These are phyloP conservation scores for Juglanconis juglandina DNA, from an alignment of 2,329 filamentous ascomycete species.

Conservation along the genomic window DNA sequence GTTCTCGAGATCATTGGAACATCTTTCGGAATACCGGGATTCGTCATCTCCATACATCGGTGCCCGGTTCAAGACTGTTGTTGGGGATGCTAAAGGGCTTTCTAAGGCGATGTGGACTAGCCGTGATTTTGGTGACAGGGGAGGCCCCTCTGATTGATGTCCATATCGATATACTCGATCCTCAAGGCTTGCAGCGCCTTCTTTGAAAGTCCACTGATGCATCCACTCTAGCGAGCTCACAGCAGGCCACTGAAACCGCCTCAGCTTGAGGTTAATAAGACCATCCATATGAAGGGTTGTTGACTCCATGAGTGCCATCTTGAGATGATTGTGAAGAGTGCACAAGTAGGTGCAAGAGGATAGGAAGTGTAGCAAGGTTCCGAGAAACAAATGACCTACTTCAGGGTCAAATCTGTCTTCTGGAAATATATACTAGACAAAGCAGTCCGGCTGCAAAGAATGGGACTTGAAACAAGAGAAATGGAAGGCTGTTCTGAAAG, in stretches of 20 bases:
- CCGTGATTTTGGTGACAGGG: background rate
- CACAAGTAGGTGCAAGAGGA: background rate
- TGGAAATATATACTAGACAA: background rate
- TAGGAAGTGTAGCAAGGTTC: background rate
- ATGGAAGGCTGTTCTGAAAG: no score
- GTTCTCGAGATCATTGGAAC: no score
- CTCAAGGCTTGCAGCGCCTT: constrained; percentile 4
- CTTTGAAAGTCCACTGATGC: constrained; percentile 5
- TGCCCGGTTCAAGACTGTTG: background rate
- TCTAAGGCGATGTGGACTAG: background rate
- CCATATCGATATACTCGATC: background rate
- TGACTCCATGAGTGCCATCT: background rate
- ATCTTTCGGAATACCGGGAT: background rate
- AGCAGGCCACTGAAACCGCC: background rate
- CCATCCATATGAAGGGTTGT: background rate
- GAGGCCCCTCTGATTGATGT: background rate
- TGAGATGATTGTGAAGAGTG: background rate
- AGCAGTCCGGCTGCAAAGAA: background rate
- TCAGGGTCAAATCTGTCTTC: background rate
- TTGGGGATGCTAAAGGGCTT: background rate
- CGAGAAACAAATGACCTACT: background rate
- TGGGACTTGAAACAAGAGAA: background rate
- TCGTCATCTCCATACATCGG: background rate
- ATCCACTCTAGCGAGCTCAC: background rate
- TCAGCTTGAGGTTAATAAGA: background rate